Evolutionary conservation across 1,284 basidiomycete genomes (phyloP), one percentile per base, ranked within the genome.

Genomic region (Melampsora occidentalis): DNA sequence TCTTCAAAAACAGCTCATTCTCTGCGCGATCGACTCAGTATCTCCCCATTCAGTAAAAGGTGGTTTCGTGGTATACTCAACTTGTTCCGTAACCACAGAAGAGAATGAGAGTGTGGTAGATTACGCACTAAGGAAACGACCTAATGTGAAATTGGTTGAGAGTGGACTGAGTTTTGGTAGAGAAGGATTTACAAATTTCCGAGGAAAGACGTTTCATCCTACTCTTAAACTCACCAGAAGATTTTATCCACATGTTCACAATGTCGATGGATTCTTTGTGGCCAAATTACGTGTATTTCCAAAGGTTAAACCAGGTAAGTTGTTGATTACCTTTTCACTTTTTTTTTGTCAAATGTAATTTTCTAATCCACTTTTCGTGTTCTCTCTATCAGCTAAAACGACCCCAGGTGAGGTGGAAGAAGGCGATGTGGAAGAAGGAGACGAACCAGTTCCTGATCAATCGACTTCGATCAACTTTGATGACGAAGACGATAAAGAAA

Each of bases 31-130:
- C 82, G 97, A 99, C 86, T 96, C 93, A 77, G 90, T 97, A 77
- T 90, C 90, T 79, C 89, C 95, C 12, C 89, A 90, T 76, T 96
- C 94, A 2, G 89, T 91, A 80, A 93, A 92, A 0, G 97, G 97
- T 16, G 96, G 94, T 31, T 95, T 91, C 83, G 86, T 99, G 80
- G 96, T 99, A 77, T 99, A 99, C 85, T 98, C 95, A 71, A 99
- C 97, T 0, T 99, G 97, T 83, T 98, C 95, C 7, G 94, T 99
- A 64, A 97, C 92, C 4, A 92, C 97, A 2, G 97, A 99, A 81
- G 97, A 99, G 85, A 95, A 99, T 85, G 97, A 99, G 84, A 90
- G 93, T 5, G 96, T 99, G 20, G 93, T 99, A 22, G 93, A 98
- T 84, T 99, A 99, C 82, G 97, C 97, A n/a, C 87, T 99, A 75